A percentile compares a stretch with the other conserved stretches of the same genome.
phyloP scores from a whole-genome alignment of 495 filamentous ascomycete species.

The Aspergillus egyptiacus region DNA sequence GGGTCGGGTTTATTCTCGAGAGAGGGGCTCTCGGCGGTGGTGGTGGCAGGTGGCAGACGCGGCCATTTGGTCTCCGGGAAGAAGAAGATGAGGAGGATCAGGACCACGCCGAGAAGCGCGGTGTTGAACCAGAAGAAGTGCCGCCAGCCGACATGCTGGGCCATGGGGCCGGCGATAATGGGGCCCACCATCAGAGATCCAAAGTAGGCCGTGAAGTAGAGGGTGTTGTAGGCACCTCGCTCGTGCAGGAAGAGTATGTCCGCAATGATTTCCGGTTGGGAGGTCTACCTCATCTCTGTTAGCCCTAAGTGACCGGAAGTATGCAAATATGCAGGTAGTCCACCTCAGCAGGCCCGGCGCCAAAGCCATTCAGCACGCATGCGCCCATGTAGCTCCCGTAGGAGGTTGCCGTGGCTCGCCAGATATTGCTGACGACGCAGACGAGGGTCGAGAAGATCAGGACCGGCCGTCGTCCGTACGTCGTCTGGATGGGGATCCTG shows the following conservation, averaged over 20 bases:
- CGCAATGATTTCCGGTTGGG: slow-evolving; percentile 57
- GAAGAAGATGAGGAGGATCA: slow-evolving; percentile 47
- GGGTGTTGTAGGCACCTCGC: slow-evolving; percentile 57
- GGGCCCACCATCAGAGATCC: slow-evolving; percentile 46
- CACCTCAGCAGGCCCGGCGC: slow-evolving; percentile 46
- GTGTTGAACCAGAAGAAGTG: slow-evolving; percentile 55
- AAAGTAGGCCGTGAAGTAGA: slow-evolving; percentile 54
- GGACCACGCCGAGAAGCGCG: slow-evolving; percentile 39
- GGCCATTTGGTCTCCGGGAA: slow-evolving; percentile 61
- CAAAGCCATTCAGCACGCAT: slow-evolving; percentile 55
- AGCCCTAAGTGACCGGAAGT: neutral
- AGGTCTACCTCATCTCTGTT: slow-evolving; percentile 34
- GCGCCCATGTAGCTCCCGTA: slow-evolving; percentile 59
- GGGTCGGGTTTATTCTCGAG: slow-evolving; percentile 7
- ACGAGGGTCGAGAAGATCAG: slow-evolving; percentile 51
- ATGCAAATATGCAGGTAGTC: neutral
- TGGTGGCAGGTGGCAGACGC: slow-evolving; percentile 27
- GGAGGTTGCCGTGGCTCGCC: slow-evolving; percentile 51
- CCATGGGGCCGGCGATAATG: slow-evolving; percentile 54
- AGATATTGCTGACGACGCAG: slow-evolving; percentile 51
- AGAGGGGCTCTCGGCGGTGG: neutral
- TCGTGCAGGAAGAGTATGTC: slow-evolving; percentile 65
- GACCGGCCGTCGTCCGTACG: slow-evolving; percentile 54
- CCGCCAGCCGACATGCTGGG: slow-evolving; percentile 50
- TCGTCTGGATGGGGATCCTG: slow-evolving; percentile 53